These are phyloP conservation scores for Chrysoporthe cubensis DNA, from an alignment of 2,329 filamentous ascomycete species.

Conservation along the genomic window DNA sequence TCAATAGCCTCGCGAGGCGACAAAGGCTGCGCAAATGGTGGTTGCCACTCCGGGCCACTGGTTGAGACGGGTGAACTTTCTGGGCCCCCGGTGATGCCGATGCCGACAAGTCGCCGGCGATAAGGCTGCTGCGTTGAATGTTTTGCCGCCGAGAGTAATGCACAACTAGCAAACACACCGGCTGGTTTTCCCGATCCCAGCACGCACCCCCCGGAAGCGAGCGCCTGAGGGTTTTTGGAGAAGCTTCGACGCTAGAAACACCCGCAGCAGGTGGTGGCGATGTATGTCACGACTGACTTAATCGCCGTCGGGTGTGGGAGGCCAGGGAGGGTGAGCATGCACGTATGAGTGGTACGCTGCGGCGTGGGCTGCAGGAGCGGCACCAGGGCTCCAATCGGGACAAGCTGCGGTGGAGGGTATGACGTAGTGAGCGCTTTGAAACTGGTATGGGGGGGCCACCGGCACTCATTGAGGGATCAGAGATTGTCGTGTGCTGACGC, in stretches of 20 bases:
- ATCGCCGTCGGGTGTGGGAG: not conserved
- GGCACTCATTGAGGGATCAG: not conserved
- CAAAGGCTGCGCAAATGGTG: not conserved
- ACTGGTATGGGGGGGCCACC: constrained; percentile 1
- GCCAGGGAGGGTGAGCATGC: not conserved
- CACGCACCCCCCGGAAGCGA: constrained; percentile 11
- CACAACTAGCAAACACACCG: constrained; percentile 3
- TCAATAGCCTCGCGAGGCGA: not conserved
- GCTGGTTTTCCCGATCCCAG: not conserved
- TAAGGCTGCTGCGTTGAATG: not conserved
- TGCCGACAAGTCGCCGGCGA: constrained; percentile 17
- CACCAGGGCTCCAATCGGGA: not conserved
- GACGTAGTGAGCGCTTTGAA: constrained; percentile 11
- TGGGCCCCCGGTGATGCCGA: constrained; percentile 20
- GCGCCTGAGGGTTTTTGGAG: not conserved
- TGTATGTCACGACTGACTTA: not conserved
- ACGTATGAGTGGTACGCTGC: not conserved
- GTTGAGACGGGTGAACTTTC: not conserved
- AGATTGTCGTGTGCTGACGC: constrained; percentile 1
- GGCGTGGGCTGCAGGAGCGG: constrained; percentile 7
- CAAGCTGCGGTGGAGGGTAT: constrained; percentile 8
- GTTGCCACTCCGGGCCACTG: not conserved
- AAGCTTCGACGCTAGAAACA: not conserved
- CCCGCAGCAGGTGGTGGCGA: not conserved
- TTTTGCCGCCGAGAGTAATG: not conserved